phyloP scores from a whole-genome alignment of 371 early-diverging fungal genomes.

The Scutellospora calospora region DNA sequence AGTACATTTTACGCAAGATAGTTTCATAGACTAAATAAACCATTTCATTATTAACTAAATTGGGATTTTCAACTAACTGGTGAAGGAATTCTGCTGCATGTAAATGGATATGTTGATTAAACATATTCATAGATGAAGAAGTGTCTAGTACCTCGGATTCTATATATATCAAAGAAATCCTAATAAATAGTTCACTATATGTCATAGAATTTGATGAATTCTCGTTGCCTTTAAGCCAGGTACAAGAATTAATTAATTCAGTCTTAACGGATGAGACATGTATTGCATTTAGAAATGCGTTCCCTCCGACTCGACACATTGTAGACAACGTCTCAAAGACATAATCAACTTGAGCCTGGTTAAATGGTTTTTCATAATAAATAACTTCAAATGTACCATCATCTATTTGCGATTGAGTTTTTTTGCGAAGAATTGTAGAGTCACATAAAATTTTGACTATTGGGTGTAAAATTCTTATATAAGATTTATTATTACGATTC shows the following conservation, averaged over 20 bases:
- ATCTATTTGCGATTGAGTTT: slow-evolving; percentile 51
- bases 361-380: slow-evolving; percentile 69
- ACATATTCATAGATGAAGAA: slow-evolving; percentile 31
- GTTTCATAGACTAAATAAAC: slow-evolving; percentile 65
- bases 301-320: slow-evolving; percentile 65
- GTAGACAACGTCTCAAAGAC: slow-evolving; percentile 65
- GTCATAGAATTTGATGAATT: not conserved
- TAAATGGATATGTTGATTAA: slow-evolving; percentile 65
- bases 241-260: slow-evolving; percentile 43
- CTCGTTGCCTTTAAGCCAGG: not conserved
- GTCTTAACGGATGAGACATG: slow-evolving; percentile 50
- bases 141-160: slow-evolving; percentile 27
- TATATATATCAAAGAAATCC: slow-evolving; percentile 11
- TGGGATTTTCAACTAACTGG: slow-evolving; percentile 64
- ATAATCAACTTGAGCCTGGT: slow-evolving; percentile 73
- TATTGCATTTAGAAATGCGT: slow-evolving; percentile 64
- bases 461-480: slow-evolving; percentile 70
- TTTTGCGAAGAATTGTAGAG: slow-evolving; percentile 58
- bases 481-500: slow-evolving; percentile 61
- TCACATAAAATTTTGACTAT: slow-evolving; percentile 65
- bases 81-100: slow-evolving; percentile 71
- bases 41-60: slow-evolving; percentile 61
- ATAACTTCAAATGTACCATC: slow-evolving; percentile 54
- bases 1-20: slow-evolving; percentile 67
- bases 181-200: slow-evolving; percentile 41